These are phyloP conservation scores for Sanghuangporus baumii DNA, from an alignment of 1,284 basidiomycete species.

Conservation along the genomic window DNA sequence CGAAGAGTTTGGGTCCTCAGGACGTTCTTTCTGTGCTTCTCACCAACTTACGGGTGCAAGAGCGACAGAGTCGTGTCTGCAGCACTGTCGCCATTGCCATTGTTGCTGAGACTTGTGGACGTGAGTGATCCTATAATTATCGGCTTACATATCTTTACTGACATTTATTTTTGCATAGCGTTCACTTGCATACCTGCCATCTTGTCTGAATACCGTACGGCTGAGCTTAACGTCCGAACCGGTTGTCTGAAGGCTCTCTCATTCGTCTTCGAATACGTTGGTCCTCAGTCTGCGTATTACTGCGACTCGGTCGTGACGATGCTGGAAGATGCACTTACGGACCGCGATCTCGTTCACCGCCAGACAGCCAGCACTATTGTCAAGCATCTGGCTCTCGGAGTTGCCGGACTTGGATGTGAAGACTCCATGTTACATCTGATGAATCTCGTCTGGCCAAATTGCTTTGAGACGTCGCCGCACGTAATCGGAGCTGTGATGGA, in stretches of 20 bases:
- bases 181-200: slow-evolving; percentile 99
- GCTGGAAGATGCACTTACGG: slow-evolving; percentile 96
- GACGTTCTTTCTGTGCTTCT: slow-evolving; percentile 95
- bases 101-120: slow-evolving; percentile 95
- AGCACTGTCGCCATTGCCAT: slow-evolving; percentile 98
- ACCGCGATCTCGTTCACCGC: slow-evolving; percentile 96
- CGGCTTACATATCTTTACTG: slow-evolving; percentile 5
- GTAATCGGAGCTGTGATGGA: slow-evolving; percentile 98
- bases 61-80: slow-evolving; percentile 97
- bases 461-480: slow-evolving; percentile 97
- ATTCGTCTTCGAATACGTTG: slow-evolving; percentile 99
- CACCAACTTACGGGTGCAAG: slow-evolving; percentile 97
- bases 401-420: slow-evolving; percentile 95
- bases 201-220: slow-evolving; percentile 97
- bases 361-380: slow-evolving; percentile 99
- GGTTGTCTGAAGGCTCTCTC: slow-evolving; percentile 98
- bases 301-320: slow-evolving; percentile 96
- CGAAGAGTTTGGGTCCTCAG: slow-evolving; percentile 98
- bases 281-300: slow-evolving; percentile 99
- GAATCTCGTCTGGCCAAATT: slow-evolving; percentile 99
- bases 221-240: slow-evolving; percentile 97
- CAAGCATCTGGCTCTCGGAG: slow-evolving; percentile 95
- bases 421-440: slow-evolving; percentile 97
- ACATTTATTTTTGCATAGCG: slow-evolving; percentile 39
- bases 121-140: slow-evolving; percentile 40